Base-by-base conservation (phyloP, 2,329 filamentous ascomycete species). In the Chaetomium sp. region DNA sequence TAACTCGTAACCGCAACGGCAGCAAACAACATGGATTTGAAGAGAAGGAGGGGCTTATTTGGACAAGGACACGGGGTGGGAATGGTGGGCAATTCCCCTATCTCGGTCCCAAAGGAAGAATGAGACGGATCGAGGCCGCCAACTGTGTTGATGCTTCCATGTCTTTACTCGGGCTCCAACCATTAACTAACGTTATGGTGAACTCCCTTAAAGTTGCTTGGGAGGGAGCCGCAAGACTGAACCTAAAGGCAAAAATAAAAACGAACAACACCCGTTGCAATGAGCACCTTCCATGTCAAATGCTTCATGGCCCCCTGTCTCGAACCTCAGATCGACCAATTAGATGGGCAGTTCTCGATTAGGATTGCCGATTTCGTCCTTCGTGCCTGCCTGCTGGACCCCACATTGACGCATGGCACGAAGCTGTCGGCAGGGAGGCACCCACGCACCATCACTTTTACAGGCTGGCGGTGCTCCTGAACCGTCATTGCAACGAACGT, bases 331-430 rank as follows among this genome's bases (percentile, higher is more conserved):
- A 41, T 43, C 37, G 42, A 14, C 50, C 53, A 55, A 54, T 52
- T 35, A 48, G 47, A 10, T 6, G 10, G 4, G 34, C 10, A 7
- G 32, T 58, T 52, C 51, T 49, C 27, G n/a, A 44, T 58, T 55
- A 40, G 52, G 43, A 12, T 10, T 53, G 46, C 50, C 49, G 50
- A 49, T 56, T 45, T 37, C 6, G 50, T 52, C 27, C 33, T 4
- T 27, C 43, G 41, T 52, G 48, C 52, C 45, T 52, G 42, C 52
- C 52, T 52, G 52, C 12, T 35, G 3, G 32, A 41, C 34, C 46
- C 52, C 52, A 54, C 52, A 42, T 45, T 6, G 40, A 54, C 47
- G 48, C 52, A 51, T 48, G 46, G 43, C 40, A 36, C 12, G 32
- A 7, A 49, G 36, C 34, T 48, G 46, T 38, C 46, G 34, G 35